Base-by-base conservation (phyloP, 305 asterid species). In the Withania somnifera region DNA sequence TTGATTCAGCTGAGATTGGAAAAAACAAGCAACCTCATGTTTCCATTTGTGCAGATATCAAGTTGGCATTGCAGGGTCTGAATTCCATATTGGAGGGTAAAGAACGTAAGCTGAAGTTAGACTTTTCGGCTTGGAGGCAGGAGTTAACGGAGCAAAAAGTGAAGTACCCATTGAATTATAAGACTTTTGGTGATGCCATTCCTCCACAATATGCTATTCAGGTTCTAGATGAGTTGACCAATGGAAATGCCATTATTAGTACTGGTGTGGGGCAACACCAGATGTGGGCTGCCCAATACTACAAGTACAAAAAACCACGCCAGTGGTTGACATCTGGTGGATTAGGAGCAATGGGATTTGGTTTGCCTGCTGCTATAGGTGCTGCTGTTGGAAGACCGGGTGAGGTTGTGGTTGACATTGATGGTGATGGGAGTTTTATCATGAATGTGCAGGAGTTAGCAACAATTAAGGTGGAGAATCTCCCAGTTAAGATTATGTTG, bases 381-480 rank as follows among this genome's bases (percentile, higher is more conserved):
- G 90, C 90, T 0, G 88, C 88, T 9, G 87, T 82, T 20, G 90
- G 89, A 34, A 81, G 88, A 64, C 92, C 92, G 0, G 87, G 82
- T 60, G 85, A 69, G 19, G 71, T 86, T 4, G 88, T 89, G 14
- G 88, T 89, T 30, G 91, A 89, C 78, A 89, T 89, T 13, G 92
- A 88, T 67, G 91, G 92, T 5, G 92, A 89, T 56, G 92, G 91
- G 28, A 88, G 90, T 78, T 88, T 89, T 77, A 82, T 85, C 22
- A 86, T 89, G 92, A 89, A 88, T n/a, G 88, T 87, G 80, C 92
- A 89, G 67, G 91, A 89, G 75, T 63, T 87, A 34, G 91, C 91
- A 11, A 89, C 92, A 10, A 54, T 81, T 34, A 82, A 86, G 15
- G 89, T 84, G 42, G 91, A 88, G 79, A 88, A 89, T 32, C 87